Percentiles rank a stretch among this genome's conserved stretches.
phyloP scores from a whole-genome alignment of 2,329 filamentous ascomycete genomes.

The Alternaria sp. region DNA sequence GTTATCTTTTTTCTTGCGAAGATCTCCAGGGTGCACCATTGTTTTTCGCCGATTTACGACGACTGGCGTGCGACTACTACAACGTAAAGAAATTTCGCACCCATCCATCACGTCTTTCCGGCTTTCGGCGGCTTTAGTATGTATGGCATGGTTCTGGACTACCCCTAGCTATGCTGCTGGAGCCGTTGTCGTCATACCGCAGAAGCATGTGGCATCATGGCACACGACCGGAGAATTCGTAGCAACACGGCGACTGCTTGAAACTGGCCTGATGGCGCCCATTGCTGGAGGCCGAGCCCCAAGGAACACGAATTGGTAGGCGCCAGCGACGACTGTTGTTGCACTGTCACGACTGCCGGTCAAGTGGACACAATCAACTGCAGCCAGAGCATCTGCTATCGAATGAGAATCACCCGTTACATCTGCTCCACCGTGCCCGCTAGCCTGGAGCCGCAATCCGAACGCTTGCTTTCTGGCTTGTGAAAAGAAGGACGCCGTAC shows the following conservation, averaged over 20 bases:
- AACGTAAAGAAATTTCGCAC: slow-evolving; percentile 22
- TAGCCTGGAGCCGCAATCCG: slow-evolving; percentile 37
- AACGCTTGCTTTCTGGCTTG: slow-evolving; percentile 26
- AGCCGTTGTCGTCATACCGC: slow-evolving; percentile 36
- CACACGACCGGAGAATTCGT: slow-evolving; percentile 35
- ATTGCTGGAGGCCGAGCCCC: slow-evolving; percentile 8
- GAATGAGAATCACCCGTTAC: slow-evolving; percentile 37
- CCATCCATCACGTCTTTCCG: slow-evolving; percentile 32
- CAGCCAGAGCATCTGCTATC: slow-evolving; percentile 30
- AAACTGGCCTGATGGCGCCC: slow-evolving; percentile 9
- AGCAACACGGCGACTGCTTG: slow-evolving; percentile 2
- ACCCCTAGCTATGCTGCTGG: slow-evolving; percentile 10
- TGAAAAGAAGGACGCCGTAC: slow-evolving; percentile 42
- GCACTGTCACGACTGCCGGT: slow-evolving; percentile 23
- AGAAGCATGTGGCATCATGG: slow-evolving; percentile 25
- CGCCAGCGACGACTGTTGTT: slow-evolving; percentile 3
- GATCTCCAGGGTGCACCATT: slow-evolving; percentile 12
- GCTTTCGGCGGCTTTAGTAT: slow-evolving; percentile 37
- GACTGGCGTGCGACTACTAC: slow-evolving; percentile 15
- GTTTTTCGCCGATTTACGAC: slow-evolving; percentile 28
- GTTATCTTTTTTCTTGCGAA: slow-evolving; percentile 24
- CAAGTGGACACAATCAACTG: slow-evolving; percentile 35
- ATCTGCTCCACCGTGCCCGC: slow-evolving; percentile 37
- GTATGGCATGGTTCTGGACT: slow-evolving; percentile 21
- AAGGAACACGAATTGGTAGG: slow-evolving; percentile 15